Evolutionary conservation across 2,329 filamentous ascomycete genomes (phyloP), one percentile per base, ranked within the genome.

Genomic region (Penicillium sp.): DNA sequence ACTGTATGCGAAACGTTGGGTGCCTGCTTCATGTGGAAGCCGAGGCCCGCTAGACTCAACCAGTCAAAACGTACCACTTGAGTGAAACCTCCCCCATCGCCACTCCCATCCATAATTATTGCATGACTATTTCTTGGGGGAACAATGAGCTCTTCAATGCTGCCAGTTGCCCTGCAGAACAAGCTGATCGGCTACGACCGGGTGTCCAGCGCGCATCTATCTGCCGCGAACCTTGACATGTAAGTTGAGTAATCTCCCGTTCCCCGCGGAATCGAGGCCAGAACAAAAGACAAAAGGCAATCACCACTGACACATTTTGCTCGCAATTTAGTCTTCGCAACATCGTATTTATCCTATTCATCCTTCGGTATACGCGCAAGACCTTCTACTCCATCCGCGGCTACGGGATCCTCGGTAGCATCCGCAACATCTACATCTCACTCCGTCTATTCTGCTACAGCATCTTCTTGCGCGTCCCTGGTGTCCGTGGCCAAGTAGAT

Each of bases 321-420:
- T 47, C 19, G 15, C n/a, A 27, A 21, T 42, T 42, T 64, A 93
- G 91, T 59, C 71, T 96, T 61, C 90, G 91, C 54, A 96, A 97
- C 73, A 81, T 97, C 59, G 81, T 97, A 68, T 96, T 97, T 75
- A 82, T 93, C 71, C 84, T 96, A 67, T 97, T 97, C 78, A 74
- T 97, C 59, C 80, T 96, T 48, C 89, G 93, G 72, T 89, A 92
- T 82, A 85, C 89, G 33, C 90, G 91, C 64, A 90, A 89, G 70
- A 83, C 85, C 29, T 89, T 91, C 73, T 89, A 91, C 79, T 90
- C 94, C 71, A 83, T 97, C 66, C 91, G 90, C 70, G 94, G 94
- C 66, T 91, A 94, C 73, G 94, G 94, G 64, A 75, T 94, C 68
- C 77, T 96, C 71, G 93, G 93, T 62, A 90, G 90, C 58, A 70